These are phyloP conservation scores for Ogataea minuta DNA, from an alignment of 805 yeast species.

Conservation along the genomic window DNA sequence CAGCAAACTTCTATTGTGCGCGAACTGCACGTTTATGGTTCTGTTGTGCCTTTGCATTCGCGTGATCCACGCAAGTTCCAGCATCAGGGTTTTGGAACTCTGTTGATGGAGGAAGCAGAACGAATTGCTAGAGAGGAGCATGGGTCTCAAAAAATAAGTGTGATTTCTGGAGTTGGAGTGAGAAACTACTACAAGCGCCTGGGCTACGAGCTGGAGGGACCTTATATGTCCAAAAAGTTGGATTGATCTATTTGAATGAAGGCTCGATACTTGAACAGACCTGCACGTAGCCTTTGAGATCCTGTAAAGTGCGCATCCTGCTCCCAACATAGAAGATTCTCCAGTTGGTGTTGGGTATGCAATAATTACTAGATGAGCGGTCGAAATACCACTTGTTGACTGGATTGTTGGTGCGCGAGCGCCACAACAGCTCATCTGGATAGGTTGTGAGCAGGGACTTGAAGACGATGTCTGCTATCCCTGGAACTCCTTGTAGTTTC, in stretches of 20 bases:
- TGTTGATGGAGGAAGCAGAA: constrained; percentile 97
- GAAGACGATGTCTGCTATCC: constrained; percentile 90
- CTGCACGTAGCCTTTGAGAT: constrained; percentile 46
- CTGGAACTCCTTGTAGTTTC: constrained; percentile 83
- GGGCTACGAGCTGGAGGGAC: constrained; percentile 93
- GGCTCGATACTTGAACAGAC: constrained; percentile 60
- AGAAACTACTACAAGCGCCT: constrained; percentile 90
- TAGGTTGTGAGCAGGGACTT: constrained; percentile 70
- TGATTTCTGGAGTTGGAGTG: constrained; percentile 96
- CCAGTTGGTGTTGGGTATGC: constrained; percentile 40
- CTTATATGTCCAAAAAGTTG: constrained; percentile 82
- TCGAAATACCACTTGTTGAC: constrained; percentile 98
- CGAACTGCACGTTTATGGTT: constrained; percentile 95
- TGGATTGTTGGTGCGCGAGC: constrained; percentile 82
- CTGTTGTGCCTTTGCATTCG: constrained; percentile 94
- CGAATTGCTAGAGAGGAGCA: constrained; percentile 94
- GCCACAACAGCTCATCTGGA: constrained; percentile 79
- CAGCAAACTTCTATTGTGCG: constrained; percentile 94
- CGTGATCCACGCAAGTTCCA: constrained; percentile 97
- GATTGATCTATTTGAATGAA: constrained; percentile 36
- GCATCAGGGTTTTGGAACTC: constrained; percentile 98
- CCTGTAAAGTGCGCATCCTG: constrained; percentile 30
- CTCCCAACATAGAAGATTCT: constrained; percentile 44
- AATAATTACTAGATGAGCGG: constrained; percentile 70
- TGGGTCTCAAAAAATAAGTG: constrained; percentile 86